A percentile compares a stretch with the other conserved stretches of the same genome.
These are phyloP conservation scores for Euphorbia peplus DNA, from an alignment of 345 rosid species.

Conservation along the genomic window DNA sequence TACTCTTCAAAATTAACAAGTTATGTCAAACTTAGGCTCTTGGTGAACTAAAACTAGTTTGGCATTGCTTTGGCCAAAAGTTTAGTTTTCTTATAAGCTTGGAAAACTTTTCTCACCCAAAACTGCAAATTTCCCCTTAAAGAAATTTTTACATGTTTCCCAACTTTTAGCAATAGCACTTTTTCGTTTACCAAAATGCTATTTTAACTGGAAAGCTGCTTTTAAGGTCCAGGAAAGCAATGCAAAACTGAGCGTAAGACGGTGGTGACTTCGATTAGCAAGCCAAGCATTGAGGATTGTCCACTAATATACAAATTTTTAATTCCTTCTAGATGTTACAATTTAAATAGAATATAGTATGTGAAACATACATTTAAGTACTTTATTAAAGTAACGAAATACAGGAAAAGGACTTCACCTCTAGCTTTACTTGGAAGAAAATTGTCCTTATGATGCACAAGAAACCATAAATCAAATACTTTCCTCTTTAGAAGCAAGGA, in stretches of 20 bases:
- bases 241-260: too few species aligned
- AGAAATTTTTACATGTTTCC: too few species aligned
- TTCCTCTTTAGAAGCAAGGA: constrained; percentile 2
- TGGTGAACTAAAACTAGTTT: too few species aligned
- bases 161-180: too few species aligned
- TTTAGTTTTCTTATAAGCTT: too few species aligned
- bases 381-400: neutral
- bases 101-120: too few species aligned
- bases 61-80: too few species aligned
- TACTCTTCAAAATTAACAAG: neutral
- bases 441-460: constrained; percentile 1
- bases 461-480: neutral
- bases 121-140: too few species aligned
- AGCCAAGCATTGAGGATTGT: neutral
- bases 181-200: too few species aligned
- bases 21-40: neutral
- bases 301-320: neutral
- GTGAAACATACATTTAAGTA: neutral
- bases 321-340: neutral
- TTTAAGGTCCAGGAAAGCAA: too few species aligned
- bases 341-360: too few species aligned
- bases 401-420: neutral
- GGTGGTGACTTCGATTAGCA: neutral
- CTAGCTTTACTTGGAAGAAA: neutral
- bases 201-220: too few species aligned